Conservation (phyloP, 306 rosid species). For the Chamaecrista fasciculata region DNA sequence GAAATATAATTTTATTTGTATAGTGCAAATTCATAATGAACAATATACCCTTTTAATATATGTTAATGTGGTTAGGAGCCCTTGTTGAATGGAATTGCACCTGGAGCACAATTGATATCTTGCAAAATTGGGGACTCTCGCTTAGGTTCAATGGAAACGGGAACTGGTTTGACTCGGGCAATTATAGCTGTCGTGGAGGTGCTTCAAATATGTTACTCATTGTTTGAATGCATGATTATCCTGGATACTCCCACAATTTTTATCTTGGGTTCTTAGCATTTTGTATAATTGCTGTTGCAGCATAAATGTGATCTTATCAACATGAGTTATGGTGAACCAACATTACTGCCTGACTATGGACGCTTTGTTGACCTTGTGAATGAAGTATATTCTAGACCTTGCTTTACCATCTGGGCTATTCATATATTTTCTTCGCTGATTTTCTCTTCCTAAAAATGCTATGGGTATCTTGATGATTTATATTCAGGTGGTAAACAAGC, state of each 20-base stretch:
- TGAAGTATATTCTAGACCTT: conserved; percentile 55
- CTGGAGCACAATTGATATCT: conserved; percentile 94
- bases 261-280: conserved; percentile 2
- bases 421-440: conserved; percentile 22
- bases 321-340: conserved; percentile 96
- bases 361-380: conserved; percentile 96
- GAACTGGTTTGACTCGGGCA: conserved; percentile 95
- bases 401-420: conserved; percentile 21
- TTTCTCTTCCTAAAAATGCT: conserved; percentile 28
- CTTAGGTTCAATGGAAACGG: conserved; percentile 96
- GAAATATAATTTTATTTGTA: conserved; percentile 23
- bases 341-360: conserved; percentile 91
- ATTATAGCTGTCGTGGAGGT: conserved; percentile 97
- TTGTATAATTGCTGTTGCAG: conserved; percentile 51
- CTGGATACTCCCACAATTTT: conserved; percentile 20
- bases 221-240: conserved; percentile 17
- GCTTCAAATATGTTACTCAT: conserved; percentile 26
- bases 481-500: conserved; percentile 81
- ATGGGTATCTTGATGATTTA: conserved; percentile 29
- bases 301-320: conserved; percentile 93
- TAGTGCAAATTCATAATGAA: conserved; percentile 5
- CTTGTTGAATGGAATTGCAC: conserved; percentile 96
- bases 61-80: conserved; percentile 64
- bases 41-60: conserved; percentile 32
- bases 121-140: conserved; percentile 98